These are phyloP conservation scores for Colletotrichum falcatum DNA, from an alignment of 2,329 filamentous ascomycete species.

Conservation along the genomic window DNA sequence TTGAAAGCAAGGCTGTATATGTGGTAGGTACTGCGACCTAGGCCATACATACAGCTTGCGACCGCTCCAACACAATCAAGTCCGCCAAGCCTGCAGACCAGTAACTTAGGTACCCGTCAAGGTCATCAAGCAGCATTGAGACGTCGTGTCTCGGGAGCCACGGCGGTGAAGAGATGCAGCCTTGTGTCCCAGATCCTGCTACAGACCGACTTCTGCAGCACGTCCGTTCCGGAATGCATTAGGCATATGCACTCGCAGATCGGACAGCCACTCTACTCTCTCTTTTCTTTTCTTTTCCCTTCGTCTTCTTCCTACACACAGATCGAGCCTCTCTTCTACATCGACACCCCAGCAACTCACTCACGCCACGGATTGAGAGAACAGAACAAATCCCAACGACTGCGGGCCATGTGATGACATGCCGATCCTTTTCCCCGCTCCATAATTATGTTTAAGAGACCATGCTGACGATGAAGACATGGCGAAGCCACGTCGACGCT, in stretches of 20 bases:
- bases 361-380: neutral
- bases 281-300: neutral
- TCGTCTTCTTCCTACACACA: neutral
- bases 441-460: neutral
- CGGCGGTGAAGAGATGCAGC: slow-evolving; percentile 6
- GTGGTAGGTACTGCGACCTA: too few species aligned
- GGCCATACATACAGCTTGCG: neutral
- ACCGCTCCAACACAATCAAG: slow-evolving; percentile 9
- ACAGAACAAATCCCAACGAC: too few species aligned
- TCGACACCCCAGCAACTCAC: neutral
- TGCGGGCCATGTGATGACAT: neutral
- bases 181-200: neutral
- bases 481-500: neutral
- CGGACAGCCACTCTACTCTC: neutral
- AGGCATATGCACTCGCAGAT: neutral
- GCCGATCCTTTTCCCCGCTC: neutral
- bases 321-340: neutral
- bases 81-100: neutral
- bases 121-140: neutral
- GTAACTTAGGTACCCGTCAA: neutral
- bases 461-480: neutral
- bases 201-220: neutral
- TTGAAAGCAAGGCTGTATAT: neutral
- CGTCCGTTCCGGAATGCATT: neutral
- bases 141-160: neutral